Base-by-base conservation (phyloP, 2,329 filamentous ascomycete species). In the Pseudocercospora macadamiae region DNA sequence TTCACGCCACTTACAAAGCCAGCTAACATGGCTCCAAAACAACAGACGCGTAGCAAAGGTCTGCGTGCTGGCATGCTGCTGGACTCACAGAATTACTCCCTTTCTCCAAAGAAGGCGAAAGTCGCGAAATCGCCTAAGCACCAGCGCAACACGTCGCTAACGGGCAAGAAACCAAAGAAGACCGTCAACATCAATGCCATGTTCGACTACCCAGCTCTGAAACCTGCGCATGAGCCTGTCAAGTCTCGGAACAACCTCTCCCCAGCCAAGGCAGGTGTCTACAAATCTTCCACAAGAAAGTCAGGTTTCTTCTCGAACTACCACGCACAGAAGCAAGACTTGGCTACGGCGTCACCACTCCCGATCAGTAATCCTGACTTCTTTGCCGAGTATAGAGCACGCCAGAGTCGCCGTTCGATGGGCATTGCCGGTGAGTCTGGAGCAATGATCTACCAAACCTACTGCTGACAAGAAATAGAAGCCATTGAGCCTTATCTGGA, bases 171-270 rank as follows among this genome's bases (percentile, higher is more conserved):
- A 42, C 37, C 44, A 21, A 63, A 47, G 36, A 57, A 55, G 30
- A 60, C 55, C 9, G 30, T 53, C 28, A 55, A 59, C 30, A 51
- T 61, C 44, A 60, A 57, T 18, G 54, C 47, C 28, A 61, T 68
- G 42, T 63, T 66, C 56, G 54, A 58, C n/a, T 36, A 63, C 21
- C 16, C 30, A 36, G 42, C 30, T 18, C 4, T 21, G 8, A 55
- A 54, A 12, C 47, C 48, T 26, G 49, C 53, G 2, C 26, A 44
- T 32, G 36, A 47, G 7, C 32, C 14, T 19, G 44, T 16, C 7
- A 34, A 21, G 4, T 9, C 32, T 9, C 53, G 44, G 18, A 32
- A 55, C 18, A 42, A 54, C 19, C 51, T 61, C 39, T 55, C 60
- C 12, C 58, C 57, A 4, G 25, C 32, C 7, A 55, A 48, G 10